Percentiles rank a stretch among this genome's conserved stretches.
phyloP scores from a whole-genome alignment of 2,329 filamentous ascomycete species.

The Claviceps sp. region DNA sequence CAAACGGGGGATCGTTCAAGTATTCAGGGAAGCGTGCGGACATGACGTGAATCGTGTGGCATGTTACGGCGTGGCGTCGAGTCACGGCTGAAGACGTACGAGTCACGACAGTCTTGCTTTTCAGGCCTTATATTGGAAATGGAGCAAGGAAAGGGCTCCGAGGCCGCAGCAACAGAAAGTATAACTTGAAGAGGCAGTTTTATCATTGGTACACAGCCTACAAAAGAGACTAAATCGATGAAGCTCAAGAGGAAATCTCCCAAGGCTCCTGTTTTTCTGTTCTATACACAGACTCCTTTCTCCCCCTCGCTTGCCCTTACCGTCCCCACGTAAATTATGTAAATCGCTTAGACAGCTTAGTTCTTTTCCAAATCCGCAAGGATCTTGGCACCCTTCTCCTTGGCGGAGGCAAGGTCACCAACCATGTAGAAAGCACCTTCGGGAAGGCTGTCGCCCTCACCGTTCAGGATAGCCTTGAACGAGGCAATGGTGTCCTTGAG shows the following conservation, averaged over 20 bases:
- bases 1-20: no score
- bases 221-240: conserved; percentile 40
- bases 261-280: conserved; percentile 38
- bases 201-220: conserved; percentile 49
- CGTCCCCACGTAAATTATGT: conserved; percentile 21
- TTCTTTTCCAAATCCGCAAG: conserved; percentile 76
- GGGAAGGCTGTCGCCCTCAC: conserved; percentile 90
- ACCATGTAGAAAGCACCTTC: conserved; percentile 98
- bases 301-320: conserved; percentile 11
- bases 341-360: conserved; percentile 23
- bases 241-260: conserved; percentile 35
- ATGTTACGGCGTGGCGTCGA: no score
- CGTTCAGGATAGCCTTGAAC: conserved; percentile 93
- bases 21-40: no score
- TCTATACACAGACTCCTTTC: conserved; percentile 41
- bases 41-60: no score
- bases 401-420: conserved; percentile 84
- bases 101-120: neutral
- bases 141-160: neutral
- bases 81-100: no score
- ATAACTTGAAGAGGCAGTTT: conserved; percentile 30
- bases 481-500: conserved; percentile 95
- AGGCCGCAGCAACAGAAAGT: neutral
- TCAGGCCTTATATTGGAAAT: neutral
- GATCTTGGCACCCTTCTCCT: conserved; percentile 99